Conservation (phyloP, 495 filamentous ascomycete species). For the Lindgomyces ingoldianus region DNA sequence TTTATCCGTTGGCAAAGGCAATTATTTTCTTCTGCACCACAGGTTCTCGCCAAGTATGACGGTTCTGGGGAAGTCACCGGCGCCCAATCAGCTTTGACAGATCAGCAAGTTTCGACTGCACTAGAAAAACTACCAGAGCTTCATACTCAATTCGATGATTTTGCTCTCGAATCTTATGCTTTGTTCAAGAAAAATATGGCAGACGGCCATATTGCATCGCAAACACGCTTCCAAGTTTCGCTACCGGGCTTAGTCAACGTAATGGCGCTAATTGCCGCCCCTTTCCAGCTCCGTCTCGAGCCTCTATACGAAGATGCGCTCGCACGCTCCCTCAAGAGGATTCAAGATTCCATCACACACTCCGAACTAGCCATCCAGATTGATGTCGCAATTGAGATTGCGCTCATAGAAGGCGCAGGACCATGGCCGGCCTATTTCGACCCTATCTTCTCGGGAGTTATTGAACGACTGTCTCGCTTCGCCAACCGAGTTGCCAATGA, state of each 20-base stretch:
- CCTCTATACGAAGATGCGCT: conserved; percentile 48
- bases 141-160: conserved; percentile 42
- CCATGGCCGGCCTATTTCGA: conserved; percentile 36
- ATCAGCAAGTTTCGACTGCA: conserved; percentile 38
- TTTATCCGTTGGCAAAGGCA: conserved; percentile 45
- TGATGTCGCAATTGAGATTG: conserved; percentile 47
- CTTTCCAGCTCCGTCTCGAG: conserved; percentile 41
- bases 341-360: conserved; percentile 47
- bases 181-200: conserved; percentile 32
- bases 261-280: conserved; percentile 37
- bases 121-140: conserved; percentile 15
- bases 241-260: conserved; percentile 45
- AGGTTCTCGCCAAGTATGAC: conserved; percentile 25
- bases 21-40: conserved; percentile 41
- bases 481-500: conserved; percentile 39
- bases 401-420: conserved; percentile 41
- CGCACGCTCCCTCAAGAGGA: conserved; percentile 39
- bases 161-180: conserved; percentile 46
- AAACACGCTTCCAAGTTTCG: conserved; percentile 48
- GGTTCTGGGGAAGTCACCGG: conserved; percentile 32
- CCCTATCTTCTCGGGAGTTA: conserved; percentile 42
- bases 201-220: conserved; percentile 36
- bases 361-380: conserved; percentile 51
- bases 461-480: conserved; percentile 46
- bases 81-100: not conserved